Conservation (phyloP, 2,329 filamentous ascomycete species). For the Aureobasidium pullulans region DNA sequence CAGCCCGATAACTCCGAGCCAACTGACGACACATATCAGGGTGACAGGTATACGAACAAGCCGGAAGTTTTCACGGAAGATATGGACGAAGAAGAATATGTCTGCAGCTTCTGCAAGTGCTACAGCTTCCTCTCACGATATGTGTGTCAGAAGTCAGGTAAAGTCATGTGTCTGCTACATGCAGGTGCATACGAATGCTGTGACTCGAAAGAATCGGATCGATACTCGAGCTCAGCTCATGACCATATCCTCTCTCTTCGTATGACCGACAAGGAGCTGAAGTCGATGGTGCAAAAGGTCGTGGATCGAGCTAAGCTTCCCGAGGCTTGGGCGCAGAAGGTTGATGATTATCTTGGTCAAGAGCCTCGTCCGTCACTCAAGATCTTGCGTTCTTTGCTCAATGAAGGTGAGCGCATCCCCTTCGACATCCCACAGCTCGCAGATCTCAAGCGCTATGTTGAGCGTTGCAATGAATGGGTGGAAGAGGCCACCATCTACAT, state of each 20-base stretch:
- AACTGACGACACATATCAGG: constrained; percentile 23
- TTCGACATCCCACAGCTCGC: constrained; percentile 78
- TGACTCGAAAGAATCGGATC: constrained; percentile 56
- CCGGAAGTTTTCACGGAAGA: constrained; percentile 52
- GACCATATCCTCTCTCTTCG: constrained; percentile 73
- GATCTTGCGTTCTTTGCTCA: constrained; percentile 70
- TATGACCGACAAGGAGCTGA: constrained; percentile 64
- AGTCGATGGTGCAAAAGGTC: constrained; percentile 63
- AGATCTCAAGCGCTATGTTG: constrained; percentile 80
- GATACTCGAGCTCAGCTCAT: constrained; percentile 47
- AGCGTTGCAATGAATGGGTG: constrained; percentile 94
- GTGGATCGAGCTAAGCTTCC: constrained; percentile 79
- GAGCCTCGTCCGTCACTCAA: constrained; percentile 81
- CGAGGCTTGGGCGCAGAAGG: constrained; percentile 84
- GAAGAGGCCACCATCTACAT: constrained; percentile 96
- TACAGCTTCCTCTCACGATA: constrained; percentile 89
- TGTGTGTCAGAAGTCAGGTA: constrained; percentile 73
- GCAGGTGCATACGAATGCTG: constrained; percentile 78
- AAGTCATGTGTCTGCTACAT: constrained; percentile 74
- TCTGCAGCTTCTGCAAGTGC: constrained; percentile 84
- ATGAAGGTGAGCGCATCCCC: constrained; percentile 93
- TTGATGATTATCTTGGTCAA: constrained; percentile 75
- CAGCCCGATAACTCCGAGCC: constrained; percentile 36
- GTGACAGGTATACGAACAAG: constrained; percentile 37
- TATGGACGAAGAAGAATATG: constrained; percentile 80